These are phyloP conservation scores for Datura wrightii DNA, from an alignment of 257 asterid genomes.

Conservation along the genomic window DNA sequence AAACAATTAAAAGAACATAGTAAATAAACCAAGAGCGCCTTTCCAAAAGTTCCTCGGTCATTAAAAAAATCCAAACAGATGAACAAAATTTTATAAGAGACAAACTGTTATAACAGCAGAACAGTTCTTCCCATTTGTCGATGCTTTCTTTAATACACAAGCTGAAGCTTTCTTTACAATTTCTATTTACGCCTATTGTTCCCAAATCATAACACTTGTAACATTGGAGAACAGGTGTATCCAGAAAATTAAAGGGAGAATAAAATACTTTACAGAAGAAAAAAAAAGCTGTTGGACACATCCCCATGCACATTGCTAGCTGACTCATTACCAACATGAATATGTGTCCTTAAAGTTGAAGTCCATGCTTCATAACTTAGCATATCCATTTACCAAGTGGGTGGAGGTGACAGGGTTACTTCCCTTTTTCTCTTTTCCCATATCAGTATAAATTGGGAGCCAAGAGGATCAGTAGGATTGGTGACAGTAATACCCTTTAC, in stretches of 20 bases:
- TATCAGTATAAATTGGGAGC: not conserved
- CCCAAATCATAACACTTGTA: not conserved
- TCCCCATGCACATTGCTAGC: not conserved
- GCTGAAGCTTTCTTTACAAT: not conserved
- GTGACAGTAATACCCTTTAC: slow-evolving; percentile 13
- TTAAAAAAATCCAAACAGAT: not conserved
- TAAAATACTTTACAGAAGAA: not conserved
- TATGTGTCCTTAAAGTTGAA: not conserved
- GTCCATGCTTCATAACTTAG: not conserved
- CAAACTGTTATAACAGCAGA: not conserved
- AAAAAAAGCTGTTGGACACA: not conserved
- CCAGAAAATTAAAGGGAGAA: not conserved
- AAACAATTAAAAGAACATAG: not conserved
- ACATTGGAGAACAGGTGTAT: not conserved
- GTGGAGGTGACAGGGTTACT: not conserved
- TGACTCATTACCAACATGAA: not conserved
- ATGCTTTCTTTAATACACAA: not conserved
- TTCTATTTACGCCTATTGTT: not conserved
- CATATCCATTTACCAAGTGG: not conserved
- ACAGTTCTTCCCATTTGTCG: not conserved
- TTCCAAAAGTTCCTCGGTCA: not conserved
- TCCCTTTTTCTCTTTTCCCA: not conserved
- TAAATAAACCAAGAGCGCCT: not conserved
- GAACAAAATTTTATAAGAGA: not conserved
- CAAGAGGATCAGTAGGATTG: not conserved